Evolutionary conservation across 352 stramenopile genomes (phyloP), one percentile per base, ranked within the genome.

Genomic region (Pythium aristosporum): DNA sequence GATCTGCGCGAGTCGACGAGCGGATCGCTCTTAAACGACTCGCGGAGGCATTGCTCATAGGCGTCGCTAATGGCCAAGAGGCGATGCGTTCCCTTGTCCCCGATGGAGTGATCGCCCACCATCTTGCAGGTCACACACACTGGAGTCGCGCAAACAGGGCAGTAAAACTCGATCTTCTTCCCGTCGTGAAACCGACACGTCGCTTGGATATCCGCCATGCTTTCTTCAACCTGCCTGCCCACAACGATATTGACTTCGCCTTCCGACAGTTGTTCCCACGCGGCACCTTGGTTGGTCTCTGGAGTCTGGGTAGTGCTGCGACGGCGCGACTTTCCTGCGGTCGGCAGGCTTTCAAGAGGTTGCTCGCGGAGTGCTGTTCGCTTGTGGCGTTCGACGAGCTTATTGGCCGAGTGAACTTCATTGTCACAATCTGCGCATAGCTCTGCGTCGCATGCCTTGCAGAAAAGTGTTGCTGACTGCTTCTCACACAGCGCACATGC

Each of bases 121-220:
- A 92, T 90, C 70, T 92, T 92, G 72, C 86, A 92, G 54, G 82
- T 80, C 28, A 94, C 82, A 28, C 83, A 94, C 11, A 92, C 77
- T 0, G 82, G 77, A 3, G 76, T 57, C 9, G 76, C 66, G 47
- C 86, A 94, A 25, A 84, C 62, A 0, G 79, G 71, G 54, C 82
- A 94, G 53, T 85, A 94, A 55, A 94, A 92, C 65, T 94, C 86
- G 46, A 91, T 76, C 41, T 69, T 75, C 44, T 92, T 91, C 51
- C 36, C 64, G 5, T 70, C 61, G 20, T 94, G 86, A 5, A 70
- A 49, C 15, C 64, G 64, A 36, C 81, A 92, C 9, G 36, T 67
- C 6, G 58, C 58, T 8, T 70, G 67, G n/a, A 74, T 67, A 30
- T 79, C 65, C 3, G 65, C 50, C 7, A 80, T 48, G 15, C 63